These are phyloP conservation scores for Bruguiera parviflora DNA, from an alignment of 345 rosid species.

Conservation along the genomic window DNA sequence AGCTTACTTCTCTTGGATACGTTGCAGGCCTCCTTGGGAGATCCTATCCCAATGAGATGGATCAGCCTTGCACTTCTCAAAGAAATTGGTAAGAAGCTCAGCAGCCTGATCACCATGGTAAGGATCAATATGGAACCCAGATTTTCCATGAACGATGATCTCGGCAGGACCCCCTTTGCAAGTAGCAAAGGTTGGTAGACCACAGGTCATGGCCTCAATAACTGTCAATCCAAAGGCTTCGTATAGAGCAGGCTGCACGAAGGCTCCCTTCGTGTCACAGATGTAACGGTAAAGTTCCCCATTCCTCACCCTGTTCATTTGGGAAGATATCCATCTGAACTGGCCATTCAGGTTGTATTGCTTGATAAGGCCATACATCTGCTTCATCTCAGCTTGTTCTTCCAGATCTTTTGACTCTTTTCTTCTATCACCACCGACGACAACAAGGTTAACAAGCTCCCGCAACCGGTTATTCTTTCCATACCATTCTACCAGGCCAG, in stretches of 20 bases:
- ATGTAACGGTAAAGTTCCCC: constrained; percentile 60
- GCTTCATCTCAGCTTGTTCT: constrained; percentile 50
- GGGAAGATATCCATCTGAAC: constrained; percentile 51
- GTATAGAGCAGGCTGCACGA: constrained; percentile 49
- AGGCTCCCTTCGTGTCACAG: constrained; percentile 51
- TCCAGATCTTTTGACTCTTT: constrained; percentile 43
- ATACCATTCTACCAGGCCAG: constrained; percentile 56
- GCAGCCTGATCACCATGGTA: constrained; percentile 46
- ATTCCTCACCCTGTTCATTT: constrained; percentile 52
- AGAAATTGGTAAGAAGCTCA: constrained; percentile 35
- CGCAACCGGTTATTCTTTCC: constrained; percentile 42
- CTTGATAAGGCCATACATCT: constrained; percentile 43
- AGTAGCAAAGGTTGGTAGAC: constrained; percentile 58
- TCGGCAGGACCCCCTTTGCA: constrained; percentile 57
- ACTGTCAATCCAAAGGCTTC: constrained; percentile 65
- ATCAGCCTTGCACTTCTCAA: constrained; percentile 34
- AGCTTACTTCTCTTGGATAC: constrained; percentile 47
- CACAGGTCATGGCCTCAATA: constrained; percentile 53
- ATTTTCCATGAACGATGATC: constrained; percentile 49
- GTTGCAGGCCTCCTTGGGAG: constrained; percentile 44
- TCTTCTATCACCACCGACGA: constrained; percentile 45
- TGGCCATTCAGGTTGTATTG: constrained; percentile 48
- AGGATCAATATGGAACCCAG: constrained; percentile 55
- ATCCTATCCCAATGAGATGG: constrained; percentile 41
- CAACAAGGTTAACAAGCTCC: constrained; percentile 46